phyloP scores from a whole-genome alignment of 768 basidiomycete species.

The Mycena alexandri region DNA sequence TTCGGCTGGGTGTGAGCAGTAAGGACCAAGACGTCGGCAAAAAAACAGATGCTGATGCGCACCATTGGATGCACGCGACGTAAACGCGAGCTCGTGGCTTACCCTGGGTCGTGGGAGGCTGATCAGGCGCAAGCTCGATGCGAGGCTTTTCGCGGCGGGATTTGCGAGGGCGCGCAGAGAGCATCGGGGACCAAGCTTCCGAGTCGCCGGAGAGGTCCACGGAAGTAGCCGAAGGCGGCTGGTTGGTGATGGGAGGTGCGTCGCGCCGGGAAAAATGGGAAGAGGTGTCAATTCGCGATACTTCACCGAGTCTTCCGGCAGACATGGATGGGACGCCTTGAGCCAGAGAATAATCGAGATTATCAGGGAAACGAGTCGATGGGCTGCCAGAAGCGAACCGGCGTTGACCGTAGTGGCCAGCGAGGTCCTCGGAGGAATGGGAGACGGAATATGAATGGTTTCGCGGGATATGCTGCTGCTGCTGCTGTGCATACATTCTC shows the following conservation, averaged over 20 bases:
- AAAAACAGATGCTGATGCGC: slow-evolving; percentile 29
- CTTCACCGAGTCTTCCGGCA: slow-evolving; percentile 23
- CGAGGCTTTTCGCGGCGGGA: slow-evolving; percentile 66
- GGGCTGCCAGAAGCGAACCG: slow-evolving; percentile 24
- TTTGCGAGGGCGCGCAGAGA: slow-evolving; percentile 51
- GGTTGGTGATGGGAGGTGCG: not conserved
- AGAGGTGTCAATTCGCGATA: slow-evolving; percentile 35
- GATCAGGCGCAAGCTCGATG: slow-evolving; percentile 79
- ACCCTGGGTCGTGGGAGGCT: slow-evolving; percentile 87
- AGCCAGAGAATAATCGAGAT: slow-evolving; percentile 30
- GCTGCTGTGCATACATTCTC: slow-evolving; percentile 18
- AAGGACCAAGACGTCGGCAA: slow-evolving; percentile 16
- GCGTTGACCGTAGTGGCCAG: slow-evolving; percentile 19
- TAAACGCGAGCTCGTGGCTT: slow-evolving; percentile 81
- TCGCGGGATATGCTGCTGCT: slow-evolving; percentile 1
- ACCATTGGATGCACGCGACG: slow-evolving; percentile 87
- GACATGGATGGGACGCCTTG: slow-evolving; percentile 22
- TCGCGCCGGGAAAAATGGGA: slow-evolving; percentile 32
- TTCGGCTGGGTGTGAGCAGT: slow-evolving; percentile 62
- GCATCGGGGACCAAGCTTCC: slow-evolving; percentile 35
- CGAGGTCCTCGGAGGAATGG: slow-evolving; percentile 5
- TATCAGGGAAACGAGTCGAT: slow-evolving; percentile 24
- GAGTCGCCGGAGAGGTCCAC: slow-evolving; percentile 30
- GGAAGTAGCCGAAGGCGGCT: slow-evolving; percentile 32
- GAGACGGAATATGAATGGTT: slow-evolving; percentile 5